Percentiles rank a stretch among this genome's conserved stretches.
These are phyloP conservation scores for Cadophora sp. DNA, from an alignment of 2,329 filamentous ascomycete species.

Conservation along the genomic window DNA sequence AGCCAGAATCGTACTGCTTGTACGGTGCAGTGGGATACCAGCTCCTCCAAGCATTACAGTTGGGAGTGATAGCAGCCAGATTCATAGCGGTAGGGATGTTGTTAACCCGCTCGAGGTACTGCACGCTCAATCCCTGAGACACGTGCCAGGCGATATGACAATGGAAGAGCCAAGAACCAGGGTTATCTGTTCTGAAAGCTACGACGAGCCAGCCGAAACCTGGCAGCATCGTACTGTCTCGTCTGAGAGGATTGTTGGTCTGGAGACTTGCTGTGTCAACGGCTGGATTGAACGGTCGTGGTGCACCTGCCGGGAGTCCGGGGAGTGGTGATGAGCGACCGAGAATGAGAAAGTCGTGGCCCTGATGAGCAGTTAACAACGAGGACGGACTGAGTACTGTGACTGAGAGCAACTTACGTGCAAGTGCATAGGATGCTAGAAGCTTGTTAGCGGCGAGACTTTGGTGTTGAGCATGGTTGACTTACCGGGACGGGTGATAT, in stretches of 20 bases:
- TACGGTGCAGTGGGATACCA: slow-evolving; percentile 20
- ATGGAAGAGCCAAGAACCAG: slow-evolving; percentile 57
- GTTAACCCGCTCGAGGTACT: slow-evolving; percentile 24
- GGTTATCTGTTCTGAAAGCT: slow-evolving; percentile 56
- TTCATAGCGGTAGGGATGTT: slow-evolving; percentile 14
- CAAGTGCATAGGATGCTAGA: slow-evolving; percentile 53
- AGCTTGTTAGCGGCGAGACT: neutral
- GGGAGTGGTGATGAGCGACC: slow-evolving; percentile 50
- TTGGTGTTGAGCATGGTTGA: neutral
- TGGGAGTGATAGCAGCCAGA: neutral
- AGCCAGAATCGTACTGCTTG: slow-evolving; percentile 23
- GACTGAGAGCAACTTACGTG: slow-evolving; percentile 42
- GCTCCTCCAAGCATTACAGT: slow-evolving; percentile 19
- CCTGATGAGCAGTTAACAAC: neutral
- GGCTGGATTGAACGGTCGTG: slow-evolving; percentile 1
- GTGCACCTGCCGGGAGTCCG: slow-evolving; percentile 46
- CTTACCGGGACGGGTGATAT: slow-evolving; percentile 10
- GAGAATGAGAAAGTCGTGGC: slow-evolving; percentile 48
- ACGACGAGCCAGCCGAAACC: slow-evolving; percentile 53
- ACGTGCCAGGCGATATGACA: slow-evolving; percentile 47
- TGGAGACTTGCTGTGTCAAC: slow-evolving; percentile 44
- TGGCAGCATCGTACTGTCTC: slow-evolving; percentile 56
- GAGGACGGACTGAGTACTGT: neutral
- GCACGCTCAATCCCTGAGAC: slow-evolving; percentile 22
- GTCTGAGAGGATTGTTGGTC: slow-evolving; percentile 54